These are phyloP conservation scores for Anethum foeniculum DNA, from an alignment of 140 eudicot species.

Conservation along the genomic window DNA sequence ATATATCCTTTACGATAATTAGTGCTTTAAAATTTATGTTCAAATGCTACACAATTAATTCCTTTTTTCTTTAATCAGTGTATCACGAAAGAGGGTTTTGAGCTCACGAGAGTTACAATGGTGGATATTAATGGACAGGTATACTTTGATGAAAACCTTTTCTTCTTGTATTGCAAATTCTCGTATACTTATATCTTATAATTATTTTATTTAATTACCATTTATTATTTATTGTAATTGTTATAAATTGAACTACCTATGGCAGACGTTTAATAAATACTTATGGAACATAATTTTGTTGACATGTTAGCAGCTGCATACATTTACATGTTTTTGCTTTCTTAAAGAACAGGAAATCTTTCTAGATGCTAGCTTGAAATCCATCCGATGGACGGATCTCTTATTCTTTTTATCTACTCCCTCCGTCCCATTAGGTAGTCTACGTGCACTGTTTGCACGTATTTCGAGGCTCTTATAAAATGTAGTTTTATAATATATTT, in stretches of 20 bases:
- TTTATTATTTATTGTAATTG: neutral
- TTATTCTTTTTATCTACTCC: neutral
- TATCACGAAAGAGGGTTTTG: conserved; percentile 68
- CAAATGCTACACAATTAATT: neutral
- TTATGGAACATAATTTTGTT: neutral
- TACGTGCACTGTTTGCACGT: no score
- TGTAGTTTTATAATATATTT: no score
- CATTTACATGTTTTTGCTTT: neutral
- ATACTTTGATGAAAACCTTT: neutral
- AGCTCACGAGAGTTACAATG: conserved; percentile 77
- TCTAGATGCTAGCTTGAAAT: neutral
- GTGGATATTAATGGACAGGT: conserved; percentile 82
- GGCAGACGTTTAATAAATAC: neutral
- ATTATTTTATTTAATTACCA: neutral
- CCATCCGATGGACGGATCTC: neutral
- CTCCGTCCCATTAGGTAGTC: no score
- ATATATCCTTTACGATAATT: neutral
- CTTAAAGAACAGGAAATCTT: neutral
- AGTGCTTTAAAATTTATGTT: neutral
- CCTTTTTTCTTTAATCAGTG: conserved; percentile 33
- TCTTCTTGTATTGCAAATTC: neutral
- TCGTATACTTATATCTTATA: neutral
- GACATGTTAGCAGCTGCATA: neutral
- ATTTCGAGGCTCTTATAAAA: no score
- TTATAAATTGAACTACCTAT: neutral